Percentiles rank a stretch among this genome's conserved stretches.
phyloP scores from a whole-genome alignment of 2,329 filamentous ascomycete genomes.

The Colletotrichum sp. region DNA sequence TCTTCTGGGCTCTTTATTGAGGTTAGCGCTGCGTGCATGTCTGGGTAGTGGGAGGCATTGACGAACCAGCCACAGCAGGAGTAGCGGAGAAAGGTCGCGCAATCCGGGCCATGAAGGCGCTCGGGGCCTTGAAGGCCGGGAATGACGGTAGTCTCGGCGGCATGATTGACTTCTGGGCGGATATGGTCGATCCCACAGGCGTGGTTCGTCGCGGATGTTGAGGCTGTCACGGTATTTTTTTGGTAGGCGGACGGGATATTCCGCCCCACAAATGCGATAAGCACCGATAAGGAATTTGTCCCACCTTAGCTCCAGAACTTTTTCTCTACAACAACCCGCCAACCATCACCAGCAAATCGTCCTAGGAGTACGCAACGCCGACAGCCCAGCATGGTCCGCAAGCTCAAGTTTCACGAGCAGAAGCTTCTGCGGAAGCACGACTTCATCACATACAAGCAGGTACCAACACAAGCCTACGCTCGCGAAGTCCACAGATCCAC shows the following conservation, averaged over 20 bases:
- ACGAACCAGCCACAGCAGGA: constrained; percentile 6
- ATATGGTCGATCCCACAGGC: neutral
- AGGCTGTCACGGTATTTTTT: constrained; percentile 22
- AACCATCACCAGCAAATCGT: neutral
- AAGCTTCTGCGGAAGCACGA: constrained; percentile 93
- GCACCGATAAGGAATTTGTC: constrained; percentile 19
- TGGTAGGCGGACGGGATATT: constrained; percentile 20
- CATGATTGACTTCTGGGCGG: constrained; percentile 33
- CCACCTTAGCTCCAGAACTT: constrained; percentile 12
- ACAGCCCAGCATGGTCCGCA: constrained; percentile 77
- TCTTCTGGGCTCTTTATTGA: neutral
- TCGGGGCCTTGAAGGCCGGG: constrained; percentile 10
- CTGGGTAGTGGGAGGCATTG: neutral
- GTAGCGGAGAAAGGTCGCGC: constrained; percentile 21
- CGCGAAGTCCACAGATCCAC: neutral
- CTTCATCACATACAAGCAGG: constrained; percentile 84
- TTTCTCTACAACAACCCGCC: neutral
- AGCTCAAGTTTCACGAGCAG: constrained; percentile 96
- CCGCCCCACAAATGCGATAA: constrained; percentile 16
- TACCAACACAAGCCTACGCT: neutral
- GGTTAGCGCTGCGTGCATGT: neutral
- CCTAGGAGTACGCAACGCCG: neutral
- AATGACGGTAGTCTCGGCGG: constrained; percentile 41
- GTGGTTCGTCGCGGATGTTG: constrained; percentile 21
- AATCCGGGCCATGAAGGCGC: constrained; percentile 11